phyloP scores from a whole-genome alignment of 805 yeast species.

The Pichia membranifaciens region DNA sequence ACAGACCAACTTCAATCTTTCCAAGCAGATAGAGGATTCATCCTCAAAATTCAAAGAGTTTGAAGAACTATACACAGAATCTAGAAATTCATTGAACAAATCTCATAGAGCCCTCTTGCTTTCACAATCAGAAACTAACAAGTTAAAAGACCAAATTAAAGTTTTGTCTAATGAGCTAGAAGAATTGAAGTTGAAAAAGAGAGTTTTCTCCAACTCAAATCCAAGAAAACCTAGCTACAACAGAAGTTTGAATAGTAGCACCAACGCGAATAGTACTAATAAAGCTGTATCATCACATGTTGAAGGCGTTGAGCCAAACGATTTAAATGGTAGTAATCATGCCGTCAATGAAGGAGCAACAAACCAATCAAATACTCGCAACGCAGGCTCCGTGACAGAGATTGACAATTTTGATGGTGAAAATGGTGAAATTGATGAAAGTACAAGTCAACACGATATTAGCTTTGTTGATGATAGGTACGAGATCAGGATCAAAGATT shows the following conservation, averaged over 20 bases:
- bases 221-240: constrained; percentile 4
- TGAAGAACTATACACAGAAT: constrained; percentile 66
- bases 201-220: constrained; percentile 17
- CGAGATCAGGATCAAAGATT: constrained; percentile 69
- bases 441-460: constrained; percentile 26
- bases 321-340: neutral
- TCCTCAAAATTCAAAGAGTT: constrained; percentile 26
- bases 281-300: neutral
- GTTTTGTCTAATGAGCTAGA: constrained; percentile 61
- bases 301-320: neutral
- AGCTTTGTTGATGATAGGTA: constrained; percentile 46
- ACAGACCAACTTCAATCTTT: constrained; percentile 26
- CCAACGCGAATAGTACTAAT: neutral
- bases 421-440: constrained; percentile 21
- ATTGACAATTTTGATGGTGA: constrained; percentile 8
- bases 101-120: constrained; percentile 68
- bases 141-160: constrained; percentile 50
- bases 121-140: constrained; percentile 66
- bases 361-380: too few species aligned
- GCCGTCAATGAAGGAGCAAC: too few species aligned
- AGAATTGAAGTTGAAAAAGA: constrained; percentile 47
- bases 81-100: constrained; percentile 65
- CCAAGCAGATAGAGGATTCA: constrained; percentile 25
- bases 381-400: too few species aligned
- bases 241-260: neutral